phyloP scores from a whole-genome alignment of 306 rosid species.

The Vigna radiata region DNA sequence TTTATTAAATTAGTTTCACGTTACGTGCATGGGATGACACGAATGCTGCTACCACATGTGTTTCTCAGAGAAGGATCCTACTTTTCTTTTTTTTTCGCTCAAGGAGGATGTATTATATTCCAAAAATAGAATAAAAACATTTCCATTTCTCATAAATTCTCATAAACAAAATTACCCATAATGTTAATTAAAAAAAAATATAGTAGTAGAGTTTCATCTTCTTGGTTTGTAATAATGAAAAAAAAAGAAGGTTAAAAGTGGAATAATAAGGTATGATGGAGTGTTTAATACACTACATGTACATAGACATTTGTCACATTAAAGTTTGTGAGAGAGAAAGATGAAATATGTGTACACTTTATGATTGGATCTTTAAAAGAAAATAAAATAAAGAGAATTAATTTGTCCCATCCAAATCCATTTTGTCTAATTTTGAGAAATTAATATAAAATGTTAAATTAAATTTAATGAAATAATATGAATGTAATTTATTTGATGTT shows the following conservation, averaged over 20 bases:
- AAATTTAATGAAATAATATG: no score
- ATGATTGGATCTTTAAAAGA: background rate
- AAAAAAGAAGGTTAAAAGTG: no score
- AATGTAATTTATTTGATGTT: background rate
- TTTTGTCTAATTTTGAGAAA: no score
- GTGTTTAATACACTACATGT: no score
- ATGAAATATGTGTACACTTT: conserved; percentile 27
- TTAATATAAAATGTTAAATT: no score
- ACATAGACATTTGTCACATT: no score
- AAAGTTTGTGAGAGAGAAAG: background rate
- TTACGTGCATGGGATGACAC: conserved; percentile 25
- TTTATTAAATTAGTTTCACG: background rate
- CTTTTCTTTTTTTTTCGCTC: background rate
- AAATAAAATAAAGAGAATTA: background rate
- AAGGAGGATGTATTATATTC: background rate
- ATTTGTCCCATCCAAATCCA: conserved; percentile 33
- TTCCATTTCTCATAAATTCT: background rate
- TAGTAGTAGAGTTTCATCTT: no score
- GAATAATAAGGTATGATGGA: no score
- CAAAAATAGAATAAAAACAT: background rate
- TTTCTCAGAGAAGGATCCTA: background rate
- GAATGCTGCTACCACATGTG: background rate
- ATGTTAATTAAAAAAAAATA: no score
- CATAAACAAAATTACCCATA: background rate
- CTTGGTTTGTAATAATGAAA: no score